Evolutionary conservation across 2,329 filamentous ascomycete genomes (phyloP), one percentile per base, ranked within the genome.

Genomic region (Sarocladium kiliense): DNA sequence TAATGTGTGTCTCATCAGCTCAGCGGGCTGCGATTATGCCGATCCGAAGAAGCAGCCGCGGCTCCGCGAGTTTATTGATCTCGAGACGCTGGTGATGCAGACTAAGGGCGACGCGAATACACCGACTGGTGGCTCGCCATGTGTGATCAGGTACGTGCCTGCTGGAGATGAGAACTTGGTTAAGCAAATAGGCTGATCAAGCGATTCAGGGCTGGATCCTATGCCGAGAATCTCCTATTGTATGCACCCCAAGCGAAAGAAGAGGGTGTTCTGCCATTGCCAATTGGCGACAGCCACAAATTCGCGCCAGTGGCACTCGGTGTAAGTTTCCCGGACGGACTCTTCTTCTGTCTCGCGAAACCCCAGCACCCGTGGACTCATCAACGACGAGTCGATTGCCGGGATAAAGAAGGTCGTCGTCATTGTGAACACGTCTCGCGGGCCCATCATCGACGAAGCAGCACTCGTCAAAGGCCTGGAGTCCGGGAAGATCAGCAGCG

Each of bases 171-270:
- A n/a, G n/a, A n/a, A n/a, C n/a, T n/a, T n/a, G n/a, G n/a, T n/a
- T n/a, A n/a, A n/a, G n/a, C n/a, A n/a, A n/a, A n/a, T n/a, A 16
- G 16, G 16, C 34, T 9, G 37, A 54, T 18, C 23, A 19, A 25
- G 34, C 12, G 2, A 16, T 9, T 10, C 27, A 77, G 75, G 3
- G 74, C 75, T 16, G 76, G 76, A 2, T 78, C 79, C 59, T 79
- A 79, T 58, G 74, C 75, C 2, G 76, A 79, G 63, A 80, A 79
- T 54, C 63, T 79, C n/a, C 67, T 80, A 2, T 60, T 74, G 1
- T 78, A 79, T 58, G 66, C 73, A 2, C 69, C 69, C 1, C 74
- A 79, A 58, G 74, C 73, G 9, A 66, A 76, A 55, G 64, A 71
- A 23, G 72, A 77, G 36, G 74, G 73, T 1, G 57, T 70, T 2